Evolutionary conservation across 2,329 filamentous ascomycete genomes (phyloP), one percentile per base, ranked within the genome.

Genomic region (Fragosphaeria purpurea): DNA sequence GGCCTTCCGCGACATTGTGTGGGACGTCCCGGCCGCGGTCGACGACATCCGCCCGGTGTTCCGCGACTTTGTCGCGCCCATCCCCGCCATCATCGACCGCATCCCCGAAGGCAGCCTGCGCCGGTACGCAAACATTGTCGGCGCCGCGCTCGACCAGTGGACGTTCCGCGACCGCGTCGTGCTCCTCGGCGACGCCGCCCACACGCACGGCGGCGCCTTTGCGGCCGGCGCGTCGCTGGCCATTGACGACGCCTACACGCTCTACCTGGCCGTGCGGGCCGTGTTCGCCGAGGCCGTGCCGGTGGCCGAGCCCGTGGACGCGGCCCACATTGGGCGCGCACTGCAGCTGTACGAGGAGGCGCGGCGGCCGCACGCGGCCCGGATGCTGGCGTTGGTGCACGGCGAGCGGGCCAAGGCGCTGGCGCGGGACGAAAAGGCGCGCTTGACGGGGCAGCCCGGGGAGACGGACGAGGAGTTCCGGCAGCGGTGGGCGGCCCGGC

Each of bases 361-460:
- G 11, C 34, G 48, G 6, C 34, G 37, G 30, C 48, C 48, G 8
- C 48, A 50, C 32, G 48, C 38, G 7, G 41, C 42, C 43, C 46
- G 41, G 34, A 43, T 50, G 10, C 32, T 50, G n/a, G 44, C 13
- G 9, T 6, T 32, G 22, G 44, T 46, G 6, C 44, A 11, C 41
- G 51, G 51, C 1, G 75, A 80, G 58, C 79, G 72, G 67, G 57
- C 62, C 9, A 48, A 53, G 33, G 50, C 59, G 7, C 32, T 49
- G 5, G 37, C 50, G 30, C 50, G 58, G n/a, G 48, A 48, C 44
- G 48, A 48, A 5, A 41, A 41, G 38, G 30, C 37, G n/a, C 22
- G n/a, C 6, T 38, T 6, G 39, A 13, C 33, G 10, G 46, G 46
- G 31, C 5, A 11, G 8, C 35, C 35, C 7, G 22, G 22, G 22